Conservation (phyloP, 768 basidiomycete species). For the Termitomyces sp. region DNA sequence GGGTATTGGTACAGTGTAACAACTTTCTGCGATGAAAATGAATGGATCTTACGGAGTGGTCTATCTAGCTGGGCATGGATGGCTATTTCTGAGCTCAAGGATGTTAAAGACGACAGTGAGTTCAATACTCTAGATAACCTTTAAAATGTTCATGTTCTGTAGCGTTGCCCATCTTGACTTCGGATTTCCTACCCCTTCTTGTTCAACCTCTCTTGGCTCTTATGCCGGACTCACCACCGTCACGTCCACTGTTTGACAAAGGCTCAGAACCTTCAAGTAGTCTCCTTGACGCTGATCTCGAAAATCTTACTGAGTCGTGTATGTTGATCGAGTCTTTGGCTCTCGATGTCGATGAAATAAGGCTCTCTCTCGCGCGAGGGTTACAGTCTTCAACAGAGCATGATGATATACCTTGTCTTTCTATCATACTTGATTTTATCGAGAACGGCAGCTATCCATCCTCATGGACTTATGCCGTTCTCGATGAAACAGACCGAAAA, state of each 20-base stretch:
- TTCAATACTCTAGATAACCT: background rate
- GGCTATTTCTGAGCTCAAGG: slow-evolving; percentile 64
- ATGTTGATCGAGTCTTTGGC: slow-evolving; percentile 72
- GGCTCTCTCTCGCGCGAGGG: slow-evolving; percentile 65
- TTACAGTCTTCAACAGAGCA: slow-evolving; percentile 54
- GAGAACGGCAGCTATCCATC: slow-evolving; percentile 65
- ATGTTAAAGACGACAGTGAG: slow-evolving; percentile 67
- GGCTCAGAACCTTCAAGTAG: slow-evolving; percentile 34
- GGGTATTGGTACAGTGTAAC: slow-evolving; percentile 48
- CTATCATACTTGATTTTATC: slow-evolving; percentile 65
- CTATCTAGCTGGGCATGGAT: slow-evolving; percentile 78
- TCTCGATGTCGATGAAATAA: slow-evolving; percentile 73
- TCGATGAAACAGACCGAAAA: slow-evolving; percentile 44
- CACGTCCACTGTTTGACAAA: slow-evolving; percentile 30
- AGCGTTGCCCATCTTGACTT: slow-evolving; percentile 56
- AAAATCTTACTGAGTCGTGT: slow-evolving; percentile 68
- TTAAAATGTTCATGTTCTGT: slow-evolving; percentile 1
- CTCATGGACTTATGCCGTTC: slow-evolving; percentile 47
- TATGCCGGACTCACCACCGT: slow-evolving; percentile 37
- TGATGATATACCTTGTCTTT: slow-evolving; percentile 50
- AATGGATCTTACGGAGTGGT: slow-evolving; percentile 60
- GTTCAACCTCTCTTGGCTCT: slow-evolving; percentile 53
- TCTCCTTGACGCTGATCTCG: slow-evolving; percentile 62
- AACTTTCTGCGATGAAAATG: slow-evolving; percentile 32
- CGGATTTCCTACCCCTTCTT: slow-evolving; percentile 59